Evolutionary conservation across 2,329 filamentous ascomycete genomes (phyloP), one percentile per base, ranked within the genome.

Genomic region (Trichophyton equinum): DNA sequence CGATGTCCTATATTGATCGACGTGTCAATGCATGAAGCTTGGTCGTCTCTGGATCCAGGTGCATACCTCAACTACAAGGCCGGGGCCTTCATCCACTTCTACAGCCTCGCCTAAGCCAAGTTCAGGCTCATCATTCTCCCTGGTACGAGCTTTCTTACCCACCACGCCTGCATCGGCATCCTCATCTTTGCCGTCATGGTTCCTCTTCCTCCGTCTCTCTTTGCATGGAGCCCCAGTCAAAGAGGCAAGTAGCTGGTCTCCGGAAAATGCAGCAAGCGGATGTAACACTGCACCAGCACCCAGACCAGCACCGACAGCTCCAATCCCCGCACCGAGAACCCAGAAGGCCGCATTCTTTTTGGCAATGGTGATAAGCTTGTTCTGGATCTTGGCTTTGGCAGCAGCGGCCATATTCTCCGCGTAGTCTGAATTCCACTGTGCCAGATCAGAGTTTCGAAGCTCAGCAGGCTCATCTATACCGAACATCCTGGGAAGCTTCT

Each of bases 261-360:
- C 84, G 1, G 78, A 79, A 70, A 86, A 87, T 61, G 79, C 76
- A 11, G 75, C 73, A n/a, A 87, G 75, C 4, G 84, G 83, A 62
- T 79, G 78, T 5, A 68, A 63, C 42, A 73, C 67, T n/a, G 68
- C 69, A 2, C 72, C 70, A 9, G 71, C 68, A 4, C 77, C 77
- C 11, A 81, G 65, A 2, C 75, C 76, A 4, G 71, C 61, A 9
- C 81, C 82, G 6, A 85, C 76, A 47, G 76, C 76, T 47, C 80
- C 82, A 53, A 86, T 74, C 5, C 84, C 83, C 56, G 74, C 69
- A 4, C 81, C 82, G 62, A 81, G 78, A 3, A 87, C 78, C 76
- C 82, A 87, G 66, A 80, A 78, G 9, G 78, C 77, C 0, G 85
- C 85, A 62, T 86, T 86, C 67, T 80, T 82, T 71, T 82, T 87